Evolutionary conservation across 192 early-diverging fungal genomes (phyloP).

Genomic region (Paraglomus occultum): DNA sequence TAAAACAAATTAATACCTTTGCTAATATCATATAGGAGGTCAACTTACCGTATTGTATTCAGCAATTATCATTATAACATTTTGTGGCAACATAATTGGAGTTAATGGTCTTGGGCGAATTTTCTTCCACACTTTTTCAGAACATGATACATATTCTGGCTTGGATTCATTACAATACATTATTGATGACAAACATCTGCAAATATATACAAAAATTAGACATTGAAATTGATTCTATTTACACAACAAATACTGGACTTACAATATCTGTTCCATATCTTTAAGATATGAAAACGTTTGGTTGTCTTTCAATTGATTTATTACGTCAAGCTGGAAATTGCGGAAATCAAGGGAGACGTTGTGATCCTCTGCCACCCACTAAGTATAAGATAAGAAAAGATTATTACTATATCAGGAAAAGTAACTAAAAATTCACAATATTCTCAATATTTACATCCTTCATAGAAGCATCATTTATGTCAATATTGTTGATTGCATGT

Average conservation of each 20-base stretch:
- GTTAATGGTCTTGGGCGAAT: slow-evolving; percentile 6
- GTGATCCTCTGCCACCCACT: slow-evolving; percentile 9
- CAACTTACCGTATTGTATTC: slow-evolving; percentile 21
- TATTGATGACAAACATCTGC: slow-evolving; percentile 24
- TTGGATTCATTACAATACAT: slow-evolving; percentile 18
- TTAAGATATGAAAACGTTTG: slow-evolving; percentile 5
- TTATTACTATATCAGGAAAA: background rate
- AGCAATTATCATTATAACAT: slow-evolving; percentile 11
- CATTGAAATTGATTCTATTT: slow-evolving; percentile 10
- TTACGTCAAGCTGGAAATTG: slow-evolving; percentile 12
- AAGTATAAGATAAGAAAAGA: slow-evolving; percentile 11
- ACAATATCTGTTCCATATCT: slow-evolving; percentile 23
- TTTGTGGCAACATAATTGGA: slow-evolving; percentile 8
- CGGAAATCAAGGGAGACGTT: background rate
- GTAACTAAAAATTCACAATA: background rate
- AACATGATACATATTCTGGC: slow-evolving; percentile 19
- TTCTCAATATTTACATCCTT: slow-evolving; percentile 13
- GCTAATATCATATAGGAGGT: slow-evolving; percentile 24
- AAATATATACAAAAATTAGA: slow-evolving; percentile 25
- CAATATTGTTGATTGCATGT: slow-evolving; percentile 9
- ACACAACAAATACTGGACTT: slow-evolving; percentile 2
- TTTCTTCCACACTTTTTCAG: slow-evolving; percentile 9
- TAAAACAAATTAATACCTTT: too few relatives aligned
- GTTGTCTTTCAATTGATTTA: slow-evolving; percentile 13
- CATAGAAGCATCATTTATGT: background rate